Evolutionary conservation across 2,329 filamentous ascomycete species (phyloP).

Genomic region (Ophiostoma pallidulum): DNA sequence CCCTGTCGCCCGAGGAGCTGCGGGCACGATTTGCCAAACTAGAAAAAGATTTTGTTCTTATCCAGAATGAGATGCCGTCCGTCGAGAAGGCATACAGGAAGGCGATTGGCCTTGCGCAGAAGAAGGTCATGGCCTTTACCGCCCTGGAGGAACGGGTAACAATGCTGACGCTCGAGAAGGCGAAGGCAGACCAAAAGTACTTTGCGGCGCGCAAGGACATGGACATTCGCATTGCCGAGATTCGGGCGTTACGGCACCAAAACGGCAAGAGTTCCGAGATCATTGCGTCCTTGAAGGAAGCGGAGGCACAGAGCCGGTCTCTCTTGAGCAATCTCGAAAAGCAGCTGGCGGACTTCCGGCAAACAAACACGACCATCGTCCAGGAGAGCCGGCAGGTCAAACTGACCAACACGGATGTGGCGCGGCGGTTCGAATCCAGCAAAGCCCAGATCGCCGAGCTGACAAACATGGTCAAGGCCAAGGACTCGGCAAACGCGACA

Average conservation of each 20-base stretch:
- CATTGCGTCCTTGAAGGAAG: slow-evolving; percentile 84
- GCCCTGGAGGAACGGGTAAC: slow-evolving; percentile 69
- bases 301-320: slow-evolving; percentile 66
- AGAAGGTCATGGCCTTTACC: slow-evolving; percentile 72
- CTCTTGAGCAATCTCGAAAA: slow-evolving; percentile 82
- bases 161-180: slow-evolving; percentile 74
- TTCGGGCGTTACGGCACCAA: slow-evolving; percentile 68
- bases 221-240: slow-evolving; percentile 73
- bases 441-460: slow-evolving; percentile 70
- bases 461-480: slow-evolving; percentile 61
- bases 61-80: slow-evolving; percentile 78
- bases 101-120: slow-evolving; percentile 71
- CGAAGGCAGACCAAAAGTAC: slow-evolving; percentile 95
- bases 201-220: slow-evolving; percentile 93
- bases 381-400: slow-evolving; percentile 69
- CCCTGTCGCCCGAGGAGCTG: slow-evolving; percentile 60
- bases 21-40: slow-evolving; percentile 64
- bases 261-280: slow-evolving; percentile 89
- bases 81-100: slow-evolving; percentile 90
- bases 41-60: slow-evolving; percentile 69
- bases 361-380: slow-evolving; percentile 61
- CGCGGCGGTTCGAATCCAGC: slow-evolving; percentile 59
- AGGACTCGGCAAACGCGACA: slow-evolving; percentile 52
- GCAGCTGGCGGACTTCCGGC: slow-evolving; percentile 73
- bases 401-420: slow-evolving; percentile 58